Evolutionary conservation across 2,329 filamentous ascomycete genomes (phyloP).

Genomic region (Clathrospora elynae): DNA sequence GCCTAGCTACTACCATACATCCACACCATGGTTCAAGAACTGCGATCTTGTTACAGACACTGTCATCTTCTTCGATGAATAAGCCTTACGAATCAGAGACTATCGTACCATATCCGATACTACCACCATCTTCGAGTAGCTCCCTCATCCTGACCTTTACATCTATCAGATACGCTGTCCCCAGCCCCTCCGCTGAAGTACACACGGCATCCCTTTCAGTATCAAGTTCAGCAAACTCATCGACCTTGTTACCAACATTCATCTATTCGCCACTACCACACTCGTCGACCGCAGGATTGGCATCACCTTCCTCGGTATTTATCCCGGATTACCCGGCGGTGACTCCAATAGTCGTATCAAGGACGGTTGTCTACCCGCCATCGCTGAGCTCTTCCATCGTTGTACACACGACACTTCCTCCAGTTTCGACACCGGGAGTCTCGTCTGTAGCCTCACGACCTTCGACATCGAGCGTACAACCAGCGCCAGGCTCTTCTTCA

Average conservation of each 20-base stretch:
- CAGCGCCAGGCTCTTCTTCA: background rate
- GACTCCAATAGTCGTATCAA: slow-evolving; percentile 5
- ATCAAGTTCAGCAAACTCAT: background rate
- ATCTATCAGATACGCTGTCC: background rate
- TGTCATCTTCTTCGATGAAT: slow-evolving; percentile 7
- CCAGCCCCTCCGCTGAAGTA: slow-evolving; percentile 1
- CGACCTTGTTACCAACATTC: slow-evolving; percentile 6
- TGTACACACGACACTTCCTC: background rate
- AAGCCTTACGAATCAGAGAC: slow-evolving; percentile 4
- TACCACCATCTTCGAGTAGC: slow-evolving; percentile 3
- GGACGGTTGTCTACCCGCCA: slow-evolving; percentile 4
- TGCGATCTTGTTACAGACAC: background rate
- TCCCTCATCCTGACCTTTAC: background rate
- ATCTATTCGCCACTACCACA: slow-evolving; percentile 8
- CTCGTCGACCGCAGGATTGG: background rate
- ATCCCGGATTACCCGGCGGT: slow-evolving; percentile 6
- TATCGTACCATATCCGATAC: slow-evolving; percentile 3
- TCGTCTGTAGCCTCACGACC: background rate
- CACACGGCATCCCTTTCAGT: background rate
- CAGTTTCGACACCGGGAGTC: background rate
- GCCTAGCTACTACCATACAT: slow-evolving; percentile 15
- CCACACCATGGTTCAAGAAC: slow-evolving; percentile 21
- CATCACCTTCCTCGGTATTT: slow-evolving; percentile 1
- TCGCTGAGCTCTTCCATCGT: background rate
- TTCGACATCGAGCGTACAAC: background rate